Evolutionary conservation across 164 flowering plant species (phyloP).

Genomic region (Pachysandra terminalis): DNA sequence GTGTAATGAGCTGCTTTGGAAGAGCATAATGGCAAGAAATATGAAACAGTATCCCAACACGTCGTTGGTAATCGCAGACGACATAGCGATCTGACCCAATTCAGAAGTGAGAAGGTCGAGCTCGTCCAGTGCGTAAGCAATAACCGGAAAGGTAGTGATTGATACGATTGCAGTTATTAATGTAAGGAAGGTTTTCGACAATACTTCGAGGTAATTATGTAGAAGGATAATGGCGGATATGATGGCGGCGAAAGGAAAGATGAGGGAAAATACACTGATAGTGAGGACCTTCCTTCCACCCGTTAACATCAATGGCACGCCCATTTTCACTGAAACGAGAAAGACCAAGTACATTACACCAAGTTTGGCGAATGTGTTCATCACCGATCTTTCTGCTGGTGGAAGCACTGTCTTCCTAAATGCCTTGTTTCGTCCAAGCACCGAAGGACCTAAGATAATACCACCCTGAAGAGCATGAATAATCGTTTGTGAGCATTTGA

Average conservation of each 20-base stretch:
- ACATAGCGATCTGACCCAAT: conserved; percentile 46
- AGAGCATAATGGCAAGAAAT: conserved; percentile 25
- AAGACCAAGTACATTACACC: conserved; percentile 51
- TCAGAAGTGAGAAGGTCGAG: conserved; percentile 63
- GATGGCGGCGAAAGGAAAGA: conserved; percentile 17
- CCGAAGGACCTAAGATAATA: neutral
- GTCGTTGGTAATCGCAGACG: conserved; percentile 31
- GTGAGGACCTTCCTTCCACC: conserved; percentile 30
- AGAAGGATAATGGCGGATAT: neutral
- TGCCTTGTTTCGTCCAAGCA: conserved; percentile 12
- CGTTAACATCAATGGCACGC: conserved; percentile 21
- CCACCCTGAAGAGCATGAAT: conserved; percentile 6
- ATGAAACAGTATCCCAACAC: conserved; percentile 22
- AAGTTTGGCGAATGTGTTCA: conserved; percentile 34
- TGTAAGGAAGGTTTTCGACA: conserved; percentile 20
- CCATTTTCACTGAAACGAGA: conserved; percentile 51
- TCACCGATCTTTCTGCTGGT: conserved; percentile 12
- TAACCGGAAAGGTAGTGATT: conserved; percentile 44
- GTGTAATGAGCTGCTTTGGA: conserved; percentile 2
- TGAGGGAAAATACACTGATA: conserved; percentile 22
- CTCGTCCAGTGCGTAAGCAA: conserved; percentile 45
- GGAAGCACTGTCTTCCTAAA: conserved; percentile 35
- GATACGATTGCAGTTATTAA: conserved; percentile 25
- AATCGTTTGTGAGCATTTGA: no score
- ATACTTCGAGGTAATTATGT: conserved; percentile 23